Evolutionary conservation across 352 stramenopile genomes (phyloP).

Genomic region (Detonula confervacea): DNA sequence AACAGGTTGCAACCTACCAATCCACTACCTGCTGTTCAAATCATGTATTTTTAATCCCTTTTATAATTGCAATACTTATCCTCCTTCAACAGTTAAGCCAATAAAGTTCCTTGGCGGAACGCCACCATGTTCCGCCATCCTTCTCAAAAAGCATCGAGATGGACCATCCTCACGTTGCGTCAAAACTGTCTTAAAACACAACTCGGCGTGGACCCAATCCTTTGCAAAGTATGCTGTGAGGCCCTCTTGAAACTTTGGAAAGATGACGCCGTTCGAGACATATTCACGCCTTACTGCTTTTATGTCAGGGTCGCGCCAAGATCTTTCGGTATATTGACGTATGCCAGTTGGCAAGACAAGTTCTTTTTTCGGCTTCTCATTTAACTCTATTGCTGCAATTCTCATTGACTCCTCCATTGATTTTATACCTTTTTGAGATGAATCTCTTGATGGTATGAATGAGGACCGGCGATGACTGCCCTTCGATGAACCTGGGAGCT

Average conservation of each 20-base stretch:
- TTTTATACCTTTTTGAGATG: too few species aligned
- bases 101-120: conserved; percentile 66
- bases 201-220: conserved; percentile 68
- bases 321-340: conserved; percentile 61
- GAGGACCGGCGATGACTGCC: neutral
- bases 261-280: conserved; percentile 66
- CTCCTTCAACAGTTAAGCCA: conserved; percentile 33
- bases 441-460: too few species aligned
- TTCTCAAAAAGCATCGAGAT: conserved; percentile 71
- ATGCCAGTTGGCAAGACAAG: conserved; percentile 70
- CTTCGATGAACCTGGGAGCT: neutral
- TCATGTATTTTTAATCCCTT: too few species aligned
- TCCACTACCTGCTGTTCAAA: too few species aligned
- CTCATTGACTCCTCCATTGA: too few species aligned
- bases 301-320: conserved; percentile 75
- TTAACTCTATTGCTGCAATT: conserved; percentile 19
- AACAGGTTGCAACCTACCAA: too few species aligned
- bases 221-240: conserved; percentile 71
- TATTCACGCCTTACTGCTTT: conserved; percentile 68
- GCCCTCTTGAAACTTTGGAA: conserved; percentile 75
- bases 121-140: conserved; percentile 69
- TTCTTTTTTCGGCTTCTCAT: conserved; percentile 23
- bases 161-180: conserved; percentile 75
- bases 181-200: conserved; percentile 69
- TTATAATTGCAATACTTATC: too few species aligned